Evolutionary conservation across 2,329 filamentous ascomycete species (phyloP).

Genomic region (Eutypa lata): DNA sequence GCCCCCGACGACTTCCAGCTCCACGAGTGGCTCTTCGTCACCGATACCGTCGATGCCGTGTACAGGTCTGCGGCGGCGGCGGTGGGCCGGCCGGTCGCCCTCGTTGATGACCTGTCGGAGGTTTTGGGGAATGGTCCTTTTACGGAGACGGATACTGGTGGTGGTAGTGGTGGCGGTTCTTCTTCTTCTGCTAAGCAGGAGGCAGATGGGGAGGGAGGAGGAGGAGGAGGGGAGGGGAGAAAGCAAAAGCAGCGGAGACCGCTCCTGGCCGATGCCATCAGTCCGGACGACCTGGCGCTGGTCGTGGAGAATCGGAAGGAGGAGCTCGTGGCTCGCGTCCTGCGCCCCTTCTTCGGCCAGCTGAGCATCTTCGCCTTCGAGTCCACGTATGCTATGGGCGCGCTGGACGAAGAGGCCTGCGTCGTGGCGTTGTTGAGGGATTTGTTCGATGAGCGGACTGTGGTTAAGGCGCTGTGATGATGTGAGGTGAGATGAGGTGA

Average conservation of each 20-base stretch:
- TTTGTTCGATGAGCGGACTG: constrained; percentile 74
- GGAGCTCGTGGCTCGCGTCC: constrained; percentile 70
- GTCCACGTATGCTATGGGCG: constrained; percentile 81
- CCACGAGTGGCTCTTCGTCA: constrained; percentile 97
- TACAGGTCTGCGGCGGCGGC: constrained; percentile 71
- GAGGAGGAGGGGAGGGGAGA: too few species aligned
- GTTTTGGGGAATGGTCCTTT: constrained; percentile 54
- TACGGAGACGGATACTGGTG: constrained; percentile 17
- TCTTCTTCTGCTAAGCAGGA: too few species aligned
- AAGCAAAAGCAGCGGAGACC: too few species aligned
- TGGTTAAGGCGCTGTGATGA: constrained; percentile 56
- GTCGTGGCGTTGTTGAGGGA: constrained; percentile 64
- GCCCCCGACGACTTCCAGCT: constrained; percentile 95
- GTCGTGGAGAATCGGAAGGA: constrained; percentile 55
- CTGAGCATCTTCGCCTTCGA: constrained; percentile 94
- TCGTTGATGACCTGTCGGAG: constrained; percentile 83
- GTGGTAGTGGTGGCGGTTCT: too few species aligned
- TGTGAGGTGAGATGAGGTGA: neutral
- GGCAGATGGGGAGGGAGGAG: too few species aligned
- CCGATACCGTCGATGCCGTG: constrained; percentile 93
- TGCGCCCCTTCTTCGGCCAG: constrained; percentile 86
- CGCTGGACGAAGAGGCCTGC: constrained; percentile 63
- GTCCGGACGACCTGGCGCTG: constrained; percentile 55
- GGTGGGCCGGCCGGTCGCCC: constrained; percentile 65
- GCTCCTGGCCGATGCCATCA: constrained; percentile 17